phyloP scores from a whole-genome alignment of 306 rosid species.

The Sesbania bispinosa region DNA sequence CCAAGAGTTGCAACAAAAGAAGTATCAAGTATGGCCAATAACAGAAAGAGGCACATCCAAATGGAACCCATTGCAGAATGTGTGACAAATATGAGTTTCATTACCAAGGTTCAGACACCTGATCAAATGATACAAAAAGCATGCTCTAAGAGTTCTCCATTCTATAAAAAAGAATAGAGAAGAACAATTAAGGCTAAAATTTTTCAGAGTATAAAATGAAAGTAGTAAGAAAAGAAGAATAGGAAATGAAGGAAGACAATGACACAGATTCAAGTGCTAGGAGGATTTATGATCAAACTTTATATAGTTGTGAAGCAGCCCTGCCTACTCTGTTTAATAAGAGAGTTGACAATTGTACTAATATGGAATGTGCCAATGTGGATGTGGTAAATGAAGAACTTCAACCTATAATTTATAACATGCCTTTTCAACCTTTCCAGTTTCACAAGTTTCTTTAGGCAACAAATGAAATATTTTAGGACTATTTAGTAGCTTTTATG shows the following conservation, averaged over 20 bases:
- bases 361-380: background rate
- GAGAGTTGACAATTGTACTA: conserved; percentile 5
- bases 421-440: conserved; percentile 28
- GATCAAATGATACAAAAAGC: conserved; percentile 20
- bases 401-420: conserved; percentile 16
- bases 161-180: conserved; percentile 21
- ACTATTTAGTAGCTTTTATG: conserved; percentile 33
- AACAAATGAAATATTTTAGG: conserved; percentile 28
- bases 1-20: conserved; percentile 40
- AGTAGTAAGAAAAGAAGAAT: conserved; percentile 17
- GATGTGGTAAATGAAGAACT: conserved; percentile 12
- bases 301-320: conserved; percentile 47
- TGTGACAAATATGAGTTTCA: conserved; percentile 27
- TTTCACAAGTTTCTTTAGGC: conserved; percentile 29
- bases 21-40: conserved; percentile 35
- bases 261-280: conserved; percentile 26
- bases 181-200: conserved; percentile 19
- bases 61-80: conserved; percentile 40
- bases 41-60: conserved; percentile 46
- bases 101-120: conserved; percentile 31
- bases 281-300: conserved; percentile 30
- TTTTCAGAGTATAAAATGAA: conserved; percentile 10
- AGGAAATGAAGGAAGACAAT: conserved; percentile 24
- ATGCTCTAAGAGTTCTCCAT: conserved; percentile 22
- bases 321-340: conserved; percentile 30